Evolutionary conservation across 2,329 filamentous ascomycete species (phyloP).

Genomic region (Capronia epimyces): DNA sequence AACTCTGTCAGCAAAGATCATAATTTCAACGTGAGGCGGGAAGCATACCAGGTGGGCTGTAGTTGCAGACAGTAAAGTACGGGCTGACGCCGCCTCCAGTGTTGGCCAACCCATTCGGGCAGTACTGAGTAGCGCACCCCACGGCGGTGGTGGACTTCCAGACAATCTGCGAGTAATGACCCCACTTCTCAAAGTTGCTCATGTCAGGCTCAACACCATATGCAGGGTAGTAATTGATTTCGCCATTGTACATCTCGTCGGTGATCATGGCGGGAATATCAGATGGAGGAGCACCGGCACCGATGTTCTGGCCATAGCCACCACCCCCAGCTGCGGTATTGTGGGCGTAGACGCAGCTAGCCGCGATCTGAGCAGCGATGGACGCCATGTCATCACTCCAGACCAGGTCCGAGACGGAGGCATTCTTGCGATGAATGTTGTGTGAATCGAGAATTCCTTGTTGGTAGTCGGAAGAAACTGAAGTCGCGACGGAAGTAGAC

Average conservation of each 20-base stretch:
- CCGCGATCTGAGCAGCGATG: slow-evolving; percentile 60
- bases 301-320: slow-evolving; percentile 88
- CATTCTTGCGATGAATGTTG: slow-evolving; percentile 80
- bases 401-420: slow-evolving; percentile 59
- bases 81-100: slow-evolving; percentile 42
- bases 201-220: slow-evolving; percentile 61
- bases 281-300: slow-evolving; percentile 54
- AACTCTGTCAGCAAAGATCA: slow-evolving; percentile 7
- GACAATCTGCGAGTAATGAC: slow-evolving; percentile 71
- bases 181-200: slow-evolving; percentile 60
- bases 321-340: slow-evolving; percentile 65
- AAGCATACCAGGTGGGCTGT: slow-evolving; percentile 64
- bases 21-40: background rate
- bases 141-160: slow-evolving; percentile 60
- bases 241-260: slow-evolving; percentile 83
- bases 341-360: slow-evolving; percentile 67
- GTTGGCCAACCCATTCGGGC: slow-evolving; percentile 39
- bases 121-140: slow-evolving; percentile 55
- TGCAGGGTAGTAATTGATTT: slow-evolving; percentile 54
- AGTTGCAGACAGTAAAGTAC: slow-evolving; percentile 88
- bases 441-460: slow-evolving; percentile 59
- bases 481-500: slow-evolving; percentile 10
- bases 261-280: slow-evolving; percentile 65
- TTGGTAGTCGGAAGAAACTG: slow-evolving; percentile 32
- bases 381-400: slow-evolving; percentile 62